Base-by-base conservation (phyloP, 148 eudicot species). In the Chenopodium quinoa region DNA sequence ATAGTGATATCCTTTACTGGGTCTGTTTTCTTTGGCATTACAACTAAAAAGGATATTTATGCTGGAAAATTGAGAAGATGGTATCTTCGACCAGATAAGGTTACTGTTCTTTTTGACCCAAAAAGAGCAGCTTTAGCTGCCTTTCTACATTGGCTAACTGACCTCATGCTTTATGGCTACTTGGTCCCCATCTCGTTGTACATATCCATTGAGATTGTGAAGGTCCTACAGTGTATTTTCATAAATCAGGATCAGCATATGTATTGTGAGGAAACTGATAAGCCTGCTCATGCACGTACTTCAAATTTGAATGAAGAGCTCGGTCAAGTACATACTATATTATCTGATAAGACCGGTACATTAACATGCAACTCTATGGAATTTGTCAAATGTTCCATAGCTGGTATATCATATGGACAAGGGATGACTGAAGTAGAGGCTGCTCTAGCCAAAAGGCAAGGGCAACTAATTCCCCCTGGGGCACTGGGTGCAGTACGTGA, bases 361-460 rank as follows among this genome's bases (percentile, higher is more conserved):
- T 82, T 88, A 79, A 88, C 90, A n/a, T 86, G 90, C 82, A 88
- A 88, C 85, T 81, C 90, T 23, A 88, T 88, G 90, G 90, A 88
- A 72, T 88, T 88, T 84, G 80, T 84, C 75, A 88, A 88, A 80
- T 88, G 90, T 78, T 88, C 87, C 47, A 86, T 88, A 71, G 90
- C 90, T 79, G 90, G 90, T 48, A 80, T 82, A 63, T 78, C 88
- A 67, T 88, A 88, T 82, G 90, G 90, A 34, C 79, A 64, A 81
- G 88, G 82, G 77, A 86, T 88, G 90, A 86, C 90, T 20, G 90
- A 88, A 77, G 90, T 88, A 48, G 90, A 88, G 84, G 65, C 79
- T 62, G 85, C 88, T 73, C 78, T 83, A 73, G 88, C 87, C 17
- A 88, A 31, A 74, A 84, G 80, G 77, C 77, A 74, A 76, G 90